Evolutionary conservation across 2,329 filamentous ascomycete species (phyloP).

Genomic region (Ilyonectria mors-panacis): DNA sequence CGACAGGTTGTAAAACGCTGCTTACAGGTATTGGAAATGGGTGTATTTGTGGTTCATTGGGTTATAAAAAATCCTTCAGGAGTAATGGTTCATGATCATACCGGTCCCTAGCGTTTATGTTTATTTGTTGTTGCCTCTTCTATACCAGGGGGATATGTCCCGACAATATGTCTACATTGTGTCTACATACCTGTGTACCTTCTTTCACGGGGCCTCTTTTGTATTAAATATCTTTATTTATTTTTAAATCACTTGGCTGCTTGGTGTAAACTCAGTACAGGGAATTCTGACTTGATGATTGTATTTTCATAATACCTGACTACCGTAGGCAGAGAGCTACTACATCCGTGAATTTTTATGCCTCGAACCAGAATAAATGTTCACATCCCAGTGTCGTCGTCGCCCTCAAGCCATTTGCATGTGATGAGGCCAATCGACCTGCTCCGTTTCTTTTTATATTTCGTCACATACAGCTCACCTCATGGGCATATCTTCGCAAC

Average conservation of each 20-base stretch:
- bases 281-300: not conserved
- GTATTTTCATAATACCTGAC: not conserved
- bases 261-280: not conserved
- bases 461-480: not conserved
- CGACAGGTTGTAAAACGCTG: slow-evolving; percentile 41
- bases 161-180: slow-evolving; percentile 20
- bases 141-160: slow-evolving; percentile 23
- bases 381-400: not conserved
- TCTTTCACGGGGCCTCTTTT: slow-evolving; percentile 27
- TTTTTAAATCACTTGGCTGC: not conserved
- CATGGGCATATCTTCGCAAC: slow-evolving; percentile 3
- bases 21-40: slow-evolving; percentile 30
- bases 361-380: not conserved
- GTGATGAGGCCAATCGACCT: too few species aligned
- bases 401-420: not conserved
- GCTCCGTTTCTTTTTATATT: not conserved
- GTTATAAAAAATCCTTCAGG: slow-evolving; percentile 44
- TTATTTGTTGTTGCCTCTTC: slow-evolving; percentile 24
- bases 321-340: not conserved
- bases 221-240: not conserved
- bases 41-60: slow-evolving; percentile 46
- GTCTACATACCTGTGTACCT: slow-evolving; percentile 30
- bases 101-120: slow-evolving; percentile 45
- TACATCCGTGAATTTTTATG: not conserved
- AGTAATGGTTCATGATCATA: slow-evolving; percentile 45